Evolutionary conservation across 2,329 filamentous ascomycete species (phyloP).

Genomic region (Helminthosporium solani): DNA sequence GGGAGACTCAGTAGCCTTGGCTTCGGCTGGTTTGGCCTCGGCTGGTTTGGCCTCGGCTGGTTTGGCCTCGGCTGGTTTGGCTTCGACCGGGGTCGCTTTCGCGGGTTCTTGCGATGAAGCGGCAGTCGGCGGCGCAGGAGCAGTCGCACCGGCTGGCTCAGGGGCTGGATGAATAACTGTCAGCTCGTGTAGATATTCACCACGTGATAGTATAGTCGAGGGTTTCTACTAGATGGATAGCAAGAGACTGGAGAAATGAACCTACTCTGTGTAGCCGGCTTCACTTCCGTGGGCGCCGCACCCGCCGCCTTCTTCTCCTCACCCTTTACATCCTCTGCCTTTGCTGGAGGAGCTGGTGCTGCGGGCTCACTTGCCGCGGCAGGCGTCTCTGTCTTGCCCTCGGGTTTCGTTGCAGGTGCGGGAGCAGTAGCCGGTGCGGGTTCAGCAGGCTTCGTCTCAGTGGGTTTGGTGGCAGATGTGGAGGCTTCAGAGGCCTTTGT

Average conservation of each 20-base stretch:
- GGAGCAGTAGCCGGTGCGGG: constrained; percentile 31
- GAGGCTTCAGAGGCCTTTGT: constrained; percentile 26
- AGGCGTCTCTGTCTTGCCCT: constrained; percentile 9
- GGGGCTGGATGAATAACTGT: constrained; percentile 30
- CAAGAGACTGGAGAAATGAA: constrained; percentile 16
- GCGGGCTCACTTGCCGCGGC: too few relatives aligned
- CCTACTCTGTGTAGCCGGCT: constrained; percentile 39
- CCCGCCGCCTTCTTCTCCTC: constrained; percentile 31
- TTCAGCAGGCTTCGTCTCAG: constrained; percentile 36
- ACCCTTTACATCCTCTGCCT: constrained; percentile 19
- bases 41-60: constrained; percentile 16
- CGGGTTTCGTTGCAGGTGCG: constrained; percentile 8
- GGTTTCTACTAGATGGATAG: too few relatives aligned
- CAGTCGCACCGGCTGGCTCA: constrained; percentile 33
- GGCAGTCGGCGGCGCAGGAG: constrained; percentile 32
- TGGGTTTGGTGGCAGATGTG: constrained; percentile 26
- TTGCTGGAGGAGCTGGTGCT: constrained; percentile 21
- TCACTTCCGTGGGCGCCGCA: constrained; percentile 33
- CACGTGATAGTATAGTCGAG: too few relatives aligned
- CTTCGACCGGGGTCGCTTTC: constrained; percentile 13
- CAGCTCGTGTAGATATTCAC: constrained; percentile 13
- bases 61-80: constrained; percentile 21
- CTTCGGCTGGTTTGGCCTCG: constrained; percentile 20
- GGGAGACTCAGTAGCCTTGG: constrained; percentile 16
- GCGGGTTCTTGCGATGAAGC: constrained; percentile 24